Percentiles rank a stretch among this genome's conserved stretches.
Conservation (phyloP, 768 basidiomycete genomes). For the Vishniacozyma victoriae region DNA sequence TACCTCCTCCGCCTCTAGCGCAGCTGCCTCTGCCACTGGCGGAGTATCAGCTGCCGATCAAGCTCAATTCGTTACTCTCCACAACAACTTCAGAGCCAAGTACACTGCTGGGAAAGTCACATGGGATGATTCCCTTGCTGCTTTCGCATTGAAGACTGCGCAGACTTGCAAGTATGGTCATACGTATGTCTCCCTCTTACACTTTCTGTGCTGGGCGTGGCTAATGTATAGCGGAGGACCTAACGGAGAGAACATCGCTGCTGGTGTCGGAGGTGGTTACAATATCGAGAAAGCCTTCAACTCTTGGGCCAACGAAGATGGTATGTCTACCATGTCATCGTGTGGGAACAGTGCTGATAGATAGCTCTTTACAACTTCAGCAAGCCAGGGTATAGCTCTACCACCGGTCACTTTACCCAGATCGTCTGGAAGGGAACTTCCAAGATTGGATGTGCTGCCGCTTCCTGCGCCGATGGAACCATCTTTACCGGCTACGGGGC, state of each 20-base stretch:
- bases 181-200: slow-evolving; percentile 15
- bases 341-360: neutral
- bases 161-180: slow-evolving; percentile 64
- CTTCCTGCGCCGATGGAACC: slow-evolving; percentile 22
- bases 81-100: slow-evolving; percentile 31
- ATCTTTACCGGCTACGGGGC: slow-evolving; percentile 14
- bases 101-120: slow-evolving; percentile 55
- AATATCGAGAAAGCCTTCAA: slow-evolving; percentile 16
- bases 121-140: slow-evolving; percentile 60
- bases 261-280: slow-evolving; percentile 22
- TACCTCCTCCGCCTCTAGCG: neutral
- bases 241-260: slow-evolving; percentile 41
- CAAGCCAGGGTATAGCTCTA: neutral
- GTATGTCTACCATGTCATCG: slow-evolving; percentile 5
- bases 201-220: no score
- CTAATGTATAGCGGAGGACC: no score
- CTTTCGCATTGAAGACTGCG: slow-evolving; percentile 66
- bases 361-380: neutral
- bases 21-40: neutral
- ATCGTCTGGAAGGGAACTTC: slow-evolving; percentile 37
- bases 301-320: slow-evolving; percentile 30
- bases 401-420: slow-evolving; percentile 6
- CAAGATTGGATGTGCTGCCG: slow-evolving; percentile 34
- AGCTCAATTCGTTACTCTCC: slow-evolving; percentile 15
- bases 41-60: slow-evolving; percentile 5